Base-by-base conservation (phyloP, 108 stramenopile species). In the Cylindrotheca fusiformis region DNA sequence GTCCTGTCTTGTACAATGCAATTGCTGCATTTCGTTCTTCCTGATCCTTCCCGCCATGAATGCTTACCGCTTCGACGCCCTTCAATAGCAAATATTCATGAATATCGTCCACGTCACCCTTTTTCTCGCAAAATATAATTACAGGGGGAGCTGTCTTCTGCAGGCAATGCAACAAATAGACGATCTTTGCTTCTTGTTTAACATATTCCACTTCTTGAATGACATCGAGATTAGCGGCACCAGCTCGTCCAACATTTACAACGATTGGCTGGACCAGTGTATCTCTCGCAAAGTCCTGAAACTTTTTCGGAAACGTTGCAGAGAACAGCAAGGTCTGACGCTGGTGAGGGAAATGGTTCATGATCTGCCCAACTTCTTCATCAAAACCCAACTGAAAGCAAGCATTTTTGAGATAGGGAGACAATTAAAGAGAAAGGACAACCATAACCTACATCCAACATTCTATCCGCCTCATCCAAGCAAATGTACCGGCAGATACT, bases 141-240 rank as follows among this genome's bases (percentile, higher is more conserved):
- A 96, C 97, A 4, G 99, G 99, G 6, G 99, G 99, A 27, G 97
- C 95, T 22, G 99, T 98, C 81, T 99, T 99, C 67, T 98, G 97
- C 29, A 99, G 67, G 63, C 97, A 97, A 71, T 97, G 93, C 60
- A 99, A 76, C 25, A 98, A 72, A 47, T 98, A 97, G 4, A 97
- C 92, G 60, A 98, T 96, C 69, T 96, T 96, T 17, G 96, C 96
- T 63, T 99, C 99, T 60, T 96, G 86, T 73, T 97, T 97, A 55
- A 99, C 97, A 65, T 97, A 96, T 67, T 99, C 99, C 53, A 99
- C 97, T 79, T 99, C 99, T 77, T 99, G 97, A 66, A 99, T 97
- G 8, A 99, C 97, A 77, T 99, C 97, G n/a, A 98, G 67, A 66
- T 96, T 98, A 18, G 99, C 97, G 10, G 99, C 99, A 24, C 99